Percentiles rank a stretch among this genome's conserved stretches.
phyloP scores from a whole-genome alignment of 371 early-diverging fungal genomes.

The Rhizopus microsporus region DNA sequence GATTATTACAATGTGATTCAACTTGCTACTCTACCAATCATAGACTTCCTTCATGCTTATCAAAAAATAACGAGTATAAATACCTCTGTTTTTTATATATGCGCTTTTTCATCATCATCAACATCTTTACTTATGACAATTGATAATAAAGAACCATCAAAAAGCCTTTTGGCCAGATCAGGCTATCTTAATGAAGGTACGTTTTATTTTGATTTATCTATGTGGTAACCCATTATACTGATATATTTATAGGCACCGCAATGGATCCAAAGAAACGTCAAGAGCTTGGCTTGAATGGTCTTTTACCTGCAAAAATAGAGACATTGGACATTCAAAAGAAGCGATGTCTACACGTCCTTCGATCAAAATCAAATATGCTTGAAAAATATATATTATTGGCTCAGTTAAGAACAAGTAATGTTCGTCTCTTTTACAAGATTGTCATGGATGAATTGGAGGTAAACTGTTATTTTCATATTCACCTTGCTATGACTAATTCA shows the following conservation, averaged over 20 bases:
- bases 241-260: constrained; percentile 13
- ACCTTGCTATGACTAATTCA: constrained; percentile 1
- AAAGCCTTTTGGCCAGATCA: constrained; percentile 11
- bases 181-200: constrained; percentile 27
- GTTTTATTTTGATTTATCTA: neutral
- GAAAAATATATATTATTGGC: constrained; percentile 85
- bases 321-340: constrained; percentile 71
- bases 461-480: constrained; percentile 7
- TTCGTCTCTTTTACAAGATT: constrained; percentile 79
- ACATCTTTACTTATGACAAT: no score
- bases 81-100: neutral
- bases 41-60: constrained; percentile 15
- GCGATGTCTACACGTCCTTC: constrained; percentile 70
- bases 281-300: constrained; percentile 61
- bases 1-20: constrained; percentile 20
- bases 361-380: constrained; percentile 61
- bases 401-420: constrained; percentile 74
- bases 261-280: constrained; percentile 18
- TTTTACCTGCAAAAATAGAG: constrained; percentile 73
- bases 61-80: neutral
- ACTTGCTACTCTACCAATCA: constrained; percentile 23
- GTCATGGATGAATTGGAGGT: constrained; percentile 76
- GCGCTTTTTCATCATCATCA: neutral
- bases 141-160: no score
- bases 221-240: neutral